A percentile compares a stretch with the other conserved stretches of the same genome.
Evolutionary conservation across 2,329 filamentous ascomycete species (phyloP).

Genomic region (Verticillium isaacii): DNA sequence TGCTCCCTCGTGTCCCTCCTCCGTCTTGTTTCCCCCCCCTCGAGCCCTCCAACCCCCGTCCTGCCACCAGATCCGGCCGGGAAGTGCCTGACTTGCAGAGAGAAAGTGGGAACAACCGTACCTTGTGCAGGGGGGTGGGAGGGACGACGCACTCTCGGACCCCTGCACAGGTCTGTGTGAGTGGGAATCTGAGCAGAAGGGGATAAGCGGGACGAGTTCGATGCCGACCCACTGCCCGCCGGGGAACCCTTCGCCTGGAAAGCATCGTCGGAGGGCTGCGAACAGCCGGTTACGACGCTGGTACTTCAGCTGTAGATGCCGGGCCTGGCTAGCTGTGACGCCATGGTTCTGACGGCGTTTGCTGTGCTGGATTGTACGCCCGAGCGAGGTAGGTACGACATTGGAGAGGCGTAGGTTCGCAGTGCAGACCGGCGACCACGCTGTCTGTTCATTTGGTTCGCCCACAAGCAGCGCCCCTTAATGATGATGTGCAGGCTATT

Average conservation of each 20-base stretch:
- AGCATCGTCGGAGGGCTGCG: not conserved
- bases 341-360: not conserved
- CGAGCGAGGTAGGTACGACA: not conserved
- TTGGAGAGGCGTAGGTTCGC: not conserved
- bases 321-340: not conserved
- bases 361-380: not conserved
- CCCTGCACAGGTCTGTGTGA: not conserved
- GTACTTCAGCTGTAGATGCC: not conserved
- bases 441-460: not conserved
- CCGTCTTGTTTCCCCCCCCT: slow-evolving; percentile 9
- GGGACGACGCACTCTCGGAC: not conserved
- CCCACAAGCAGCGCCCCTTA: not conserved
- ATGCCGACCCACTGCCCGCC: not conserved
- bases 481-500: not conserved
- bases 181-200: not conserved
- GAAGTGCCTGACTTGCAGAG: slow-evolving; percentile 13
- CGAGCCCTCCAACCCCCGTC: slow-evolving; percentile 2
- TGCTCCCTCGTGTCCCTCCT: slow-evolving; percentile 3
- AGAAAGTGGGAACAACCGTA: not conserved
- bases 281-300: not conserved
- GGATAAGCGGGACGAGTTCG: not conserved
- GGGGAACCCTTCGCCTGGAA: not conserved
- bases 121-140: not conserved
- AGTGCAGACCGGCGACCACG: not conserved
- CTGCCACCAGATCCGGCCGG: slow-evolving; percentile 4